A percentile compares a stretch with the other conserved stretches of the same genome.
phyloP scores from a whole-genome alignment of 2,329 filamentous ascomycete genomes.

The Xylaria sp. region DNA sequence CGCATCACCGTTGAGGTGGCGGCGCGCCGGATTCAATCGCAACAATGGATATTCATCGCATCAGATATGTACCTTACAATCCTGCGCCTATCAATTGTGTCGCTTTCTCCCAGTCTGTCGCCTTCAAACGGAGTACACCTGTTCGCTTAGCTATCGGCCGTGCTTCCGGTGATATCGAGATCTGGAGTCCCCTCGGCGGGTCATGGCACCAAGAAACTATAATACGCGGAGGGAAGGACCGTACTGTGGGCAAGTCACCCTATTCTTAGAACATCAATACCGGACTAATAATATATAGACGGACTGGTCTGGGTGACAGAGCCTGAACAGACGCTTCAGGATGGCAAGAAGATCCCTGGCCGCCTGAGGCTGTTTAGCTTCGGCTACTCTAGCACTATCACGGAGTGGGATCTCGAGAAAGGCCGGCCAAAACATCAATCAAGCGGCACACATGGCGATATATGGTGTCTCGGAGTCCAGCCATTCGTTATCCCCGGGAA shows the following conservation, averaged over 20 bases:
- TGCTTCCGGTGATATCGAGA: conserved; percentile 95
- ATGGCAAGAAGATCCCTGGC: conserved; percentile 72
- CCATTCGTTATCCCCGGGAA: conserved; percentile 58
- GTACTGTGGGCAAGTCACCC: conserved; percentile 51
- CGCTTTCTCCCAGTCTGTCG: conserved; percentile 83
- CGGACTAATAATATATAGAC: conserved; percentile 73
- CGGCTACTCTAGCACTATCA: conserved; percentile 89
- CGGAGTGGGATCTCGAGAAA: conserved; percentile 91
- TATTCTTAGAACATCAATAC: neutral
- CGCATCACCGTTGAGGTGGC: conserved; percentile 19
- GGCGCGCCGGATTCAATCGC: conserved; percentile 18
- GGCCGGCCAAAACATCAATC: conserved; percentile 82
- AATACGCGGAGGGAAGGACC: conserved; percentile 82
- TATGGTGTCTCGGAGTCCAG: conserved; percentile 95
- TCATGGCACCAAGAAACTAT: conserved; percentile 91
- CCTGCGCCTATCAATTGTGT: conserved; percentile 93
- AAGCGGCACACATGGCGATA: conserved; percentile 92
- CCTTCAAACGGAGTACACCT: conserved; percentile 64
- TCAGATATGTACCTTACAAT: conserved; percentile 93
- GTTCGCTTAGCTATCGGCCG: conserved; percentile 88
- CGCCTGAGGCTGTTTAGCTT: conserved; percentile 93
- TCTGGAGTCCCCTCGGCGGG: conserved; percentile 89
- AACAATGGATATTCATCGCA: conserved; percentile 93
- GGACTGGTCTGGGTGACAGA: conserved; percentile 92
- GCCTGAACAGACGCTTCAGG: conserved; percentile 73